Evolutionary conservation across 306 rosid species (phyloP), one percentile per base, ranked within the genome.

Genomic region (Crotalaria pallida): DNA sequence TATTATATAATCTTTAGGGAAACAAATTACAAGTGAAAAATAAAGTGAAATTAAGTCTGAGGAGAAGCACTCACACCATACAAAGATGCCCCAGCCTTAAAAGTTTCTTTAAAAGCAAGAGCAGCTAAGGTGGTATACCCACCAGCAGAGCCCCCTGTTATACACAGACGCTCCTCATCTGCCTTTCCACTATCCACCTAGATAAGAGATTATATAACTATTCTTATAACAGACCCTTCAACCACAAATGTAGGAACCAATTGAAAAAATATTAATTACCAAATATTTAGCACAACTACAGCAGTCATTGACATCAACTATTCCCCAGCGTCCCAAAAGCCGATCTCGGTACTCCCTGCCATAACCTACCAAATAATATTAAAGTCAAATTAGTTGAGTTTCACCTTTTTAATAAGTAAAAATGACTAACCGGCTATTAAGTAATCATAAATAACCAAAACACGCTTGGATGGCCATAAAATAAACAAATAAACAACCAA

Each of bases 51-150:
- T 0, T 23, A 38, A 52, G 72, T 33, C 19, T 40, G 8, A 23
- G 58, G 63, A 65, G 41, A 65, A 76, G 71, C 45, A 89, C 99
- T 87, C 74, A 91, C 99, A 24, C 99, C 99, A 71, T 17, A 82
- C 83, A 95, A 84, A 69, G 99, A 94, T 81, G 97, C 90, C 29
- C 99, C 99, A 0, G 97, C 97, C 77, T 86, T 83, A 66, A 94
- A 91, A 11, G 86, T 84, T 2, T 90, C 80, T 73, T 77, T 80
- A 55, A 94, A 94, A 65, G 96, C 96, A 60, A 94, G 96, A 50
- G 92, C 83, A 43, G 99, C 99, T 73, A 94, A 87, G 81, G 97
- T 94, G 40, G 99, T 91, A 78, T 94, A 94, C 12, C 99, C 99
- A 81, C 99, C 97, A 53, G 99, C 96, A 69, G 99, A 94, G 62